Base-by-base conservation (phyloP, 2,329 filamentous ascomycete species). In the Xylariaceae sp. region DNA sequence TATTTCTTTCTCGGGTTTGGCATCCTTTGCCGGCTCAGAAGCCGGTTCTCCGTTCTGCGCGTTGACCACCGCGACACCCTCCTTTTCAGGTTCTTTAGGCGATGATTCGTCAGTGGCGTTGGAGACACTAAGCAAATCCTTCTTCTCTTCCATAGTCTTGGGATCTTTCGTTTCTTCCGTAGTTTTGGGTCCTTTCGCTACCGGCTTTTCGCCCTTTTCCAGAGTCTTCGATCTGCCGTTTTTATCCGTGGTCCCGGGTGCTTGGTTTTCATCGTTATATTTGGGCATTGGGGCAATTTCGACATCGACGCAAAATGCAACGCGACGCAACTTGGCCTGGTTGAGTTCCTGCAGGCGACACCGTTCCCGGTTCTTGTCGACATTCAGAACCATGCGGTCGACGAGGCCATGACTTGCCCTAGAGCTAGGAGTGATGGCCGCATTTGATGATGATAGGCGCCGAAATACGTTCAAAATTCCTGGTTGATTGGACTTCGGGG, bases 241-340 rank as follows among this genome's bases (percentile, higher is more conserved):
- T 69, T 82, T 82, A 61, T 81, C 81, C 49, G 76, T 76, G 54
- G 23, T 30, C 23, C 23, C 23, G 74, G 72, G 58, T 74, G 75
- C 59, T 82, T 82, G 49, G 5, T 82, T 81, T 13, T 79, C 79
- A 2, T 94, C 89, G 11, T 78, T 75, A 66, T 95, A 94, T 66
- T 85, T 87, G 23, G 92, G 90, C 70, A 90, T 86, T 0, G 92
- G 90, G 2, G 93, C 93, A 70, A 99, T 96, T 73, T 99, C 94
- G 3, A 99, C 92, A 70, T 99, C 94, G 2, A 99, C 94, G 67
- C 90, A 96, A 70, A 99, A 99, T 0, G 93, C 89, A 0, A 99
- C 94, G 56, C 92, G 85, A 56, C 91, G 84, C 61, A 99, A 75
- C 72, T 94, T 96, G 53, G 85, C 84, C 68, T 88, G 85, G 65